phyloP scores from a whole-genome alignment of 306 rosid genomes.

The Medicago lupulina region DNA sequence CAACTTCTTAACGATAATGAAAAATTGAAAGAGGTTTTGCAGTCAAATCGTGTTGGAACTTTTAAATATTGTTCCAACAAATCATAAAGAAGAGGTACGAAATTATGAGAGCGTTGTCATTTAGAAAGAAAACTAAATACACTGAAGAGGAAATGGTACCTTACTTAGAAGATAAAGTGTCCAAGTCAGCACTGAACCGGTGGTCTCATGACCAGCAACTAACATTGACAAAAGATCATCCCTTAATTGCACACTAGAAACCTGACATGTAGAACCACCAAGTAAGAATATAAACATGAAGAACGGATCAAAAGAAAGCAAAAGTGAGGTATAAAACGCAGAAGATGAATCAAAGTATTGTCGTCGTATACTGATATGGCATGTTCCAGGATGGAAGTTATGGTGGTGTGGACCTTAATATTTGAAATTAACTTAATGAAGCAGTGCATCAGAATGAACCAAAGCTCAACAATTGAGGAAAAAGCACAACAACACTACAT shows the following conservation, averaged over 20 bases:
- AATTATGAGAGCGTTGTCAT: too few species aligned
- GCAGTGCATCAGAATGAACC: conserved; percentile 29
- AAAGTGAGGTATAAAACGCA: conserved; percentile 3
- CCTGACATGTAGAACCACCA: conserved; percentile 50
- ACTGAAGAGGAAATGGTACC: conserved; percentile 50
- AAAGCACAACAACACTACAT: conserved; percentile 1
- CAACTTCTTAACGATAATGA: too few species aligned
- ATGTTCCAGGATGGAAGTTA: conserved; percentile 13
- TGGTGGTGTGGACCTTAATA: neutral
- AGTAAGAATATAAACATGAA: conserved; percentile 34
- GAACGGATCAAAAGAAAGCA: conserved; percentile 9
- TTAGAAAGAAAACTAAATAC: too few species aligned
- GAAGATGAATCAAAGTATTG: neutral
- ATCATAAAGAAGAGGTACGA: too few species aligned
- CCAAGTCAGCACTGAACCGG: conserved; percentile 96
- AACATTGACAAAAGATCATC: conserved; percentile 92
- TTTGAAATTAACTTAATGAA: too few species aligned
- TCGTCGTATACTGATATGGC: conserved; percentile 17
- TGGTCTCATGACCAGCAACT: conserved; percentile 98
- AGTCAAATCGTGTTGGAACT: too few species aligned
- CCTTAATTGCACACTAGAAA: conserved; percentile 85
- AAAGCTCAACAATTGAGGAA: conserved; percentile 8
- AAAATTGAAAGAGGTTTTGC: too few species aligned
- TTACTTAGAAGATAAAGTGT: conserved; percentile 93
- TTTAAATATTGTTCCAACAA: too few species aligned